These are phyloP conservation scores for Trichoderma aggressivum DNA, from an alignment of 2,329 filamentous ascomycete genomes.

Conservation along the genomic window DNA sequence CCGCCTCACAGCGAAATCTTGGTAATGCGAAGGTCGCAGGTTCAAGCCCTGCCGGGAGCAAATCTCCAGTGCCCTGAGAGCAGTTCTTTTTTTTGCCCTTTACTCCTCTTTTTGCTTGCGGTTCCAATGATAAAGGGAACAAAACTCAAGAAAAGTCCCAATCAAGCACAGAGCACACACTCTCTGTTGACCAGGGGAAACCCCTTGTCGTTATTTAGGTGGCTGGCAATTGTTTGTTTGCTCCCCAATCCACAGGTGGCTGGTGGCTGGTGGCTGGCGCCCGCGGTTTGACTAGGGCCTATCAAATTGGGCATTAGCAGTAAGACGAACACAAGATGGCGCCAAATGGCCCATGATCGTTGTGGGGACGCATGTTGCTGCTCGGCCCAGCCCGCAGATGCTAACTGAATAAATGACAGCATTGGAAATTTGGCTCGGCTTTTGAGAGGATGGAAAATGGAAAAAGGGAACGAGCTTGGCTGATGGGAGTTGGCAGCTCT, in stretches of 20 bases:
- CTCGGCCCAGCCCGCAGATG: constrained; percentile 15
- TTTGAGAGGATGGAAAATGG: background rate
- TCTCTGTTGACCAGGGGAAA: background rate
- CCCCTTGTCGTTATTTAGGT: background rate
- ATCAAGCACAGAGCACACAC: background rate
- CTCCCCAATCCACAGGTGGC: background rate
- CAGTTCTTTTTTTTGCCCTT: constrained; percentile 13
- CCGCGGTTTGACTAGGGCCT: background rate
- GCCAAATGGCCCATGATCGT: background rate
- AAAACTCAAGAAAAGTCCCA: background rate
- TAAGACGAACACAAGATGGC: background rate
- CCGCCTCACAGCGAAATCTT: background rate
- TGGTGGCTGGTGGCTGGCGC: constrained; percentile 1
- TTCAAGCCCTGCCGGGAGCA: constrained; percentile 23
- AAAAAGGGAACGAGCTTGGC: background rate
- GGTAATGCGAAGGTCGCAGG: constrained; percentile 22
- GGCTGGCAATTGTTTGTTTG: background rate
- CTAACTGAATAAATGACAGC: background rate
- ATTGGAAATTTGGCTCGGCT: background rate
- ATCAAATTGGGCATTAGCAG: background rate
- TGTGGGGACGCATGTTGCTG: constrained; percentile 7
- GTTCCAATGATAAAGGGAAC: background rate
- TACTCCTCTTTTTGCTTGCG: background rate
- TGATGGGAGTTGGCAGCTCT: background rate
- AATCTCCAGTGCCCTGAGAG: background rate